Evolutionary conservation across 164 flowering plant species (phyloP), one percentile per base, ranked within the genome.

Genomic region (Saururus chinensis): DNA sequence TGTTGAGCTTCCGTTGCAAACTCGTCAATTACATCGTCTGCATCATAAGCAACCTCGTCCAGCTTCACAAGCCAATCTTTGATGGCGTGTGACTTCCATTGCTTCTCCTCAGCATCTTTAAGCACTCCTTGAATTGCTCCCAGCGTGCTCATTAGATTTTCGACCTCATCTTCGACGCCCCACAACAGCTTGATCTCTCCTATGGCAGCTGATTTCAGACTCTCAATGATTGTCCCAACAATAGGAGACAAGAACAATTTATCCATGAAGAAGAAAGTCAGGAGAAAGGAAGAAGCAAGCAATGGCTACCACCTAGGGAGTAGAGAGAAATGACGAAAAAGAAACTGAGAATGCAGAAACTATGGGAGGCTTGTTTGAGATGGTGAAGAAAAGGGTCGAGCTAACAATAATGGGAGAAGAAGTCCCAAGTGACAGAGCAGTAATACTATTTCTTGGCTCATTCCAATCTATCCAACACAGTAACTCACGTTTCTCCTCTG

Each of bases 21-120:
- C 20, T 64, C 61, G 26, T 64, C 64, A 4, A 61, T 26, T 17
- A 52, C 19, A 4, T 62, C 64, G 19, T 52, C 49, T 4, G 51
- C 57, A 52, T 62, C 64, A 37, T 62, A 62, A 19, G 57, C 57
- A 52, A 53, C 57, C 26, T 53, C 57, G 52, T 53, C 37, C 13
- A 62, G 64, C 64, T 52, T 62, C 16, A 8, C 14, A 23, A 62
- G 57, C 57, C 64, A 62, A 62, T 62, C 45, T 14, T 35, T 62
- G 17, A 62, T 24, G 6, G 21, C 17, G 11, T 37, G 40, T 0
- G 41, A 26, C 4, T 35, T n/a, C 13, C 1, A 13, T 21, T 62
- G 57, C 14, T 30, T 62, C 24, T 62, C 57, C 45, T 62, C 64
- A 2, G 64, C 64, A 53, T 62, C 64, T 53, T 22, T 42, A 12